These are phyloP conservation scores for Kuraishia borneana DNA, from an alignment of 805 yeast species.

Conservation along the genomic window DNA sequence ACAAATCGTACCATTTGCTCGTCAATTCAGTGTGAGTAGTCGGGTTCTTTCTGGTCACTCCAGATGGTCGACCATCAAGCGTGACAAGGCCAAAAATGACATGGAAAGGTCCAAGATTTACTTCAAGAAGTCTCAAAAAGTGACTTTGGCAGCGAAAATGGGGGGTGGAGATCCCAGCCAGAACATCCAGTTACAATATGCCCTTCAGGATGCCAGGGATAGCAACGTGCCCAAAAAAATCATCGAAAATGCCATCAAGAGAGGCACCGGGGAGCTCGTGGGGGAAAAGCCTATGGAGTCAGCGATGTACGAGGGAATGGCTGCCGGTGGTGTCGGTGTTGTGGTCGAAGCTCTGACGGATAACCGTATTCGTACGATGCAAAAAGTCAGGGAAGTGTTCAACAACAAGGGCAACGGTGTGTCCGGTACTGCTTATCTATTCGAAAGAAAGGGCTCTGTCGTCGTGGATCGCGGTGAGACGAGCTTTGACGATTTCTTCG, in stretches of 20 bases:
- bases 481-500: constrained; percentile 58
- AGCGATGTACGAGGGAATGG: constrained; percentile 78
- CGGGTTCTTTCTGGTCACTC: constrained; percentile 64
- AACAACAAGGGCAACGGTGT: constrained; percentile 57
- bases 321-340: constrained; percentile 85
- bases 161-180: constrained; percentile 56
- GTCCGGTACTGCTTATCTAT: constrained; percentile 70
- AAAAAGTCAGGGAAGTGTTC: constrained; percentile 64
- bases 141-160: constrained; percentile 65
- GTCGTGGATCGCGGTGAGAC: constrained; percentile 31
- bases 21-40: constrained; percentile 8
- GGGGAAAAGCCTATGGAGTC: constrained; percentile 34
- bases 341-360: constrained; percentile 84
- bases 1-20: too few relatives aligned
- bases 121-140: constrained; percentile 60
- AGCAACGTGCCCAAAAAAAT: constrained; percentile 73
- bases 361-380: constrained; percentile 74
- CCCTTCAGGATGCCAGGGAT: constrained; percentile 69
- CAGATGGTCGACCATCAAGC: constrained; percentile 93
- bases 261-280: constrained; percentile 64
- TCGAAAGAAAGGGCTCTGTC: constrained; percentile 69
- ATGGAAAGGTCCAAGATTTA: constrained; percentile 61
- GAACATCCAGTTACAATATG: constrained; percentile 54
- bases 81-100: constrained; percentile 89
- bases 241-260: constrained; percentile 76